Percentiles rank a stretch among this genome's conserved stretches.
Conservation (phyloP, 2,329 filamentous ascomycete species). For the Hysterium pulicare region DNA sequence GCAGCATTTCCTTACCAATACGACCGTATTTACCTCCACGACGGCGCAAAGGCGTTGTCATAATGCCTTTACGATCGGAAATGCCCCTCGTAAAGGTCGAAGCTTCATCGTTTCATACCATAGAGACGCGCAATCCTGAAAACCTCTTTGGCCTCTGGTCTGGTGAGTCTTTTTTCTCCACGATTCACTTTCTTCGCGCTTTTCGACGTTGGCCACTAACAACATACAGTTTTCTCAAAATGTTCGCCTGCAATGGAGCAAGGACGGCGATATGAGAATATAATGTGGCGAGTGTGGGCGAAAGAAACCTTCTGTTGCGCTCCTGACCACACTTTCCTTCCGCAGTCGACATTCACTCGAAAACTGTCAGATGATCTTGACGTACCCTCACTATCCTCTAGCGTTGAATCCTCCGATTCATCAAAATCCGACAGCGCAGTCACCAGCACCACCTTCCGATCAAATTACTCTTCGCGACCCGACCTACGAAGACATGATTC, state of each 20-base stretch:
- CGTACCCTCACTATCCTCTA: constrained; percentile 46
- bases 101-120: constrained; percentile 86
- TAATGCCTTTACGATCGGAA: constrained; percentile 80
- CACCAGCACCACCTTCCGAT: constrained; percentile 46
- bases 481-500: constrained; percentile 70
- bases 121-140: constrained; percentile 88
- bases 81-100: constrained; percentile 88
- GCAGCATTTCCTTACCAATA: constrained; percentile 11
- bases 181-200: constrained; percentile 8
- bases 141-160: constrained; percentile 97
- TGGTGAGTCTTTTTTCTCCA: too few relatives aligned
- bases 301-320: constrained; percentile 88
- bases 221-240: constrained; percentile 75
- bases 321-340: constrained; percentile 45
- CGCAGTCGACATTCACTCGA: constrained; percentile 32
- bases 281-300: constrained; percentile 95
- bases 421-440: constrained; percentile 33
- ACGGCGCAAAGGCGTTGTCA: constrained; percentile 18
- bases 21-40: constrained; percentile 9
- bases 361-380: constrained; percentile 25
- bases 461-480: constrained; percentile 55
- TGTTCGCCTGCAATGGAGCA: constrained; percentile 93
- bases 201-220: constrained; percentile 10
- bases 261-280: constrained; percentile 86
- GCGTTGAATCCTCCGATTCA: constrained; percentile 46